Base-by-base conservation (phyloP, 179 eudicot species). In the Amaranthus tricolor region DNA sequence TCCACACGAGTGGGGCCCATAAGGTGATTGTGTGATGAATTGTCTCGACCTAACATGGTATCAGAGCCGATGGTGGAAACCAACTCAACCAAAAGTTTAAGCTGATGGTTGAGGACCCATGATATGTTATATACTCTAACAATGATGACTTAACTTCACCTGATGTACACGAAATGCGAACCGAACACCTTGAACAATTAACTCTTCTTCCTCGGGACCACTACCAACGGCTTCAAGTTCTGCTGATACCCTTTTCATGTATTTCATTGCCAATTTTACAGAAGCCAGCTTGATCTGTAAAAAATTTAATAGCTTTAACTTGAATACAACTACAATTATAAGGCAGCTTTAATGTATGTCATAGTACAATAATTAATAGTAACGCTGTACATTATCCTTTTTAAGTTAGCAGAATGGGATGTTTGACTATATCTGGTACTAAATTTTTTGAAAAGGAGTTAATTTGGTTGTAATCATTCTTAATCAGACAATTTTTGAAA, bases 121-220 rank as follows among this genome's bases (percentile, higher is more conserved):
- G 31, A 24, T 24, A 24, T n/a, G 0, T 49, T 12, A 15, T 59
- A 20, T 21, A 13, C 55, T 40, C 31, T 24, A 55, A 53, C 43
- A 6, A 52, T 9, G 6, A 15, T 44, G 1, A 62, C 40, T 9
- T 17, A 49, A 50, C 15, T 57, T 79, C 69, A 94, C 98, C 98
- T 94, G 99, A 77, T 95, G 99, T 16, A 95, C 98, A 0, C 99
- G 88, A 82, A 89, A 95, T 44, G 99, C 99, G 81, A 93, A 93
- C 71, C 90, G 82, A 78, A 95, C 97, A 15, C 95, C 97, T 85
- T 95, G 97, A 65, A 95, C 90, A 7, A 95, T 89, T 53, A 95
- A 84, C 80, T 95, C 99, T 83, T 95, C 98, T 82, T 93, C 99
- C 75, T 95, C 99, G 0, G 89, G 88, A n/a, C 90, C 88, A 68